These are phyloP conservation scores for Neoscytalidium dimidiatum DNA, from an alignment of 2,329 filamentous ascomycete genomes.

Conservation along the genomic window DNA sequence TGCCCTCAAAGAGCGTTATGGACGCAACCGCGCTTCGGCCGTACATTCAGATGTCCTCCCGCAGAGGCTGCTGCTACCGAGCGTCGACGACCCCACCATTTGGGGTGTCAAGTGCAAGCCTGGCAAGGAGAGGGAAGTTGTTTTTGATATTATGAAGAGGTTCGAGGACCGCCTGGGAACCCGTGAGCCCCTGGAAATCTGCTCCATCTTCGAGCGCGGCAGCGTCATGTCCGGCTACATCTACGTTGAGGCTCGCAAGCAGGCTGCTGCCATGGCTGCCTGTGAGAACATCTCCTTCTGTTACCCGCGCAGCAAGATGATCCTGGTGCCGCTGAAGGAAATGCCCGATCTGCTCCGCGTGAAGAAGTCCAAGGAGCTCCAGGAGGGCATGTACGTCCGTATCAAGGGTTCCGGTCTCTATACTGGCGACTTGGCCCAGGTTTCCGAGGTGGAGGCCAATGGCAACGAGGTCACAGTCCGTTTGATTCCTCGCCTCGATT, in stretches of 20 bases:
- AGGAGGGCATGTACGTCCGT: slow-evolving; percentile 89
- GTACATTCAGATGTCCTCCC: slow-evolving; percentile 77
- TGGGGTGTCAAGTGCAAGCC: slow-evolving; percentile 93
- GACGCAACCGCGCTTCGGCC: slow-evolving; percentile 69
- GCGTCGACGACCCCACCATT: slow-evolving; percentile 93
- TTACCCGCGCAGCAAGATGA: slow-evolving; percentile 83
- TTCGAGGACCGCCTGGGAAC: slow-evolving; percentile 78
- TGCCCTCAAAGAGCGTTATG: slow-evolving; percentile 83
- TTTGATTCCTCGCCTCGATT: slow-evolving; percentile 88
- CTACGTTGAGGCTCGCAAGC: slow-evolving; percentile 88
- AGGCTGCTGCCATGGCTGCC: slow-evolving; percentile 81
- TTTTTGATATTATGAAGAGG: slow-evolving; percentile 85
- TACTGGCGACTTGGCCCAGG: slow-evolving; percentile 84
- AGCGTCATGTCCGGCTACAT: slow-evolving; percentile 86
- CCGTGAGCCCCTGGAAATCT: slow-evolving; percentile 80
- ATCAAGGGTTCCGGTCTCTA: slow-evolving; percentile 80
- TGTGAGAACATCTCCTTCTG: slow-evolving; percentile 85
- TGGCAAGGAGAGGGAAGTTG: slow-evolving; percentile 90
- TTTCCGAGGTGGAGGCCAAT: slow-evolving; percentile 90
- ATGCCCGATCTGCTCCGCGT: slow-evolving; percentile 89
- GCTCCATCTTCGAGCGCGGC: slow-evolving; percentile 88
- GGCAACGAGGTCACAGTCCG: slow-evolving; percentile 85
- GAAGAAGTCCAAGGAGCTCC: slow-evolving; percentile 83
- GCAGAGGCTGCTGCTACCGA: slow-evolving; percentile 83
- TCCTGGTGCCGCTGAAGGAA: slow-evolving; percentile 91